Percentiles rank a stretch among this genome's conserved stretches.
phyloP scores from a whole-genome alignment of 331 rosid species.

The Pyracantha coccinea region DNA sequence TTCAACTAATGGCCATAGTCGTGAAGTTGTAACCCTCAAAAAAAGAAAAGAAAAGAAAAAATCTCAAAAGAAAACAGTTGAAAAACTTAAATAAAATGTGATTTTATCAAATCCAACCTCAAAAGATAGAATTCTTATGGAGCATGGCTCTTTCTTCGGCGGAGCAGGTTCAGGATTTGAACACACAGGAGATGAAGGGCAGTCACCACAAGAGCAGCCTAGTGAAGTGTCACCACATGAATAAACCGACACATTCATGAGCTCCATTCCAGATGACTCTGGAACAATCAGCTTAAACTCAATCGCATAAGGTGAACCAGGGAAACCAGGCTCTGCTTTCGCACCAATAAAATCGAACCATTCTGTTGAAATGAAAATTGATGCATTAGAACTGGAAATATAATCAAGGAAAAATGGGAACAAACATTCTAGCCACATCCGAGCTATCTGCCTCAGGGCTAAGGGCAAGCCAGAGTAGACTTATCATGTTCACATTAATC shows the following conservation, averaged over 20 bases:
- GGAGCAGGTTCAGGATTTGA: constrained; percentile 68
- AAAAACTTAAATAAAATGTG: constrained; percentile 2
- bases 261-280: constrained; percentile 56
- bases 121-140: constrained; percentile 55
- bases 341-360: constrained; percentile 82
- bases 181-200: constrained; percentile 78
- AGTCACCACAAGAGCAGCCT: constrained; percentile 98
- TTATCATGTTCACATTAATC: neutral
- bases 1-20: neutral
- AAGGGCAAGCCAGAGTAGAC: neutral
- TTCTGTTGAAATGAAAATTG: constrained; percentile 43
- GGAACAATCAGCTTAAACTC: constrained; percentile 43
- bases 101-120: constrained; percentile 42
- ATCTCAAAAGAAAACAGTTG: neutral
- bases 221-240: constrained; percentile 84
- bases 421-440: constrained; percentile 11
- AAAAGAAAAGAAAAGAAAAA: neutral
- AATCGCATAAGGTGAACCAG: constrained; percentile 93
- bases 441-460: neutral
- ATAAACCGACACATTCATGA: constrained; percentile 74
- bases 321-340: constrained; percentile 70
- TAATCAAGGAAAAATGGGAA: constrained; percentile 11
- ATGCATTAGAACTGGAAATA: constrained; percentile 21
- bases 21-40: neutral
- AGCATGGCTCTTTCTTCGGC: constrained; percentile 51